Conservation (phyloP, 1,284 basidiomycete genomes). For the Filobasidium uniguttulatum region DNA sequence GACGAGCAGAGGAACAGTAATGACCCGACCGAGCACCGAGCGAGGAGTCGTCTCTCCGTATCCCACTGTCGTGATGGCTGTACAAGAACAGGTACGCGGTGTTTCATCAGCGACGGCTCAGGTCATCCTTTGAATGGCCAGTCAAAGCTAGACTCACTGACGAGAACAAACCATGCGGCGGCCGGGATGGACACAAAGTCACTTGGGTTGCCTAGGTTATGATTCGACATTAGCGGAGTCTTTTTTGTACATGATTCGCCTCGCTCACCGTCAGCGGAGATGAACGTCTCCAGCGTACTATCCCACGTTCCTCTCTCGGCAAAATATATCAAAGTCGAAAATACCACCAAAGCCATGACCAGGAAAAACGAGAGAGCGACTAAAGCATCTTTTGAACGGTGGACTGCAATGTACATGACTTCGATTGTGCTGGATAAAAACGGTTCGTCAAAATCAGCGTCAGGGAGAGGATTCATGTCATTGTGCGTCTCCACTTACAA, state of each 20-base stretch:
- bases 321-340: slow-evolving; percentile 75
- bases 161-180: slow-evolving; percentile 52
- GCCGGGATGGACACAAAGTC: slow-evolving; percentile 57
- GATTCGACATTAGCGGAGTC: not conserved
- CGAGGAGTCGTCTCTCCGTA: slow-evolving; percentile 73
- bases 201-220: slow-evolving; percentile 18
- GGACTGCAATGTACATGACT: slow-evolving; percentile 80
- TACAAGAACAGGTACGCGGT: not conserved
- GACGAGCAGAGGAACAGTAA: slow-evolving; percentile 68
- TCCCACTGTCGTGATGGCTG: slow-evolving; percentile 64
- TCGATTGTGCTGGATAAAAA: slow-evolving; percentile 55
- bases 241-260: slow-evolving; percentile 52
- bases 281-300: slow-evolving; percentile 56
- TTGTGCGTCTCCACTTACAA: too few species aligned
- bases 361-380: slow-evolving; percentile 77
- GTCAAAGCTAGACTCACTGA: slow-evolving; percentile 42
- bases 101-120: not conserved
- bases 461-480: not conserved
- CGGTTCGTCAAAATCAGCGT: not conserved
- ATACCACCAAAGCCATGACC: slow-evolving; percentile 68
- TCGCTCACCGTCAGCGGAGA: slow-evolving; percentile 62
- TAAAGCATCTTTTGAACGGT: slow-evolving; percentile 68
- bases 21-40: slow-evolving; percentile 62
- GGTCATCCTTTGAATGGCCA: not conserved
- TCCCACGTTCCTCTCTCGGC: slow-evolving; percentile 79